Evolutionary conservation across 208 protist species (phyloP).

Genomic region (Herpetomonas tarakana): DNA sequence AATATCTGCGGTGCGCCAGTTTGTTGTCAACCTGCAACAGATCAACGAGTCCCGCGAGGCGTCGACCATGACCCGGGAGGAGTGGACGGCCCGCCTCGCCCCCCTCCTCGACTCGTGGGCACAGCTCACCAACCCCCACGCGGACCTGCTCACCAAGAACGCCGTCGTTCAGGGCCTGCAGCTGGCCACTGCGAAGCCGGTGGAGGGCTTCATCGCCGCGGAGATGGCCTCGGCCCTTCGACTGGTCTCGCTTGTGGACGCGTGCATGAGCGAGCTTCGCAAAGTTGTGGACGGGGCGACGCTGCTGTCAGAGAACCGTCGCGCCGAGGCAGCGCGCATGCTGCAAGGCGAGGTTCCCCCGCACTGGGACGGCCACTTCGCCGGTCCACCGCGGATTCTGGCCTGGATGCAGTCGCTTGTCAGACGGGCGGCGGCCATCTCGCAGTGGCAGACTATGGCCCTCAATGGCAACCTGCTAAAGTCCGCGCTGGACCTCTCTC

Average conservation of each 20-base stretch:
- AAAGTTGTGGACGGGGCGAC: slow-evolving; percentile 87
- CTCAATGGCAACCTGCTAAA: slow-evolving; percentile 65
- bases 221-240: slow-evolving; percentile 72
- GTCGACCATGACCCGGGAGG: slow-evolving; percentile 76
- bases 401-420: slow-evolving; percentile 91
- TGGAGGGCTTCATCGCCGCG: slow-evolving; percentile 89
- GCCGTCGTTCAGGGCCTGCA: slow-evolving; percentile 12
- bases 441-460: slow-evolving; percentile 55
- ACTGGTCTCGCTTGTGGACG: slow-evolving; percentile 79
- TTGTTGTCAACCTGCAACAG: slow-evolving; percentile 83
- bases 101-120: slow-evolving; percentile 89
- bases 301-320: slow-evolving; percentile 82
- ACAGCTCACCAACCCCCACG: slow-evolving; percentile 59
- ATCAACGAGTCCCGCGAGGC: slow-evolving; percentile 68
- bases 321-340: slow-evolving; percentile 74
- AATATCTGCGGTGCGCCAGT: slow-evolving; percentile 44
- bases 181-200: slow-evolving; percentile 44
- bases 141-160: slow-evolving; percentile 43
- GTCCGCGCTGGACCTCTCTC: slow-evolving; percentile 66
- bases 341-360: slow-evolving; percentile 82
- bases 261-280: slow-evolving; percentile 68
- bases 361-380: slow-evolving; percentile 88
- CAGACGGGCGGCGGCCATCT: slow-evolving; percentile 66
- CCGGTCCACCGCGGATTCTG: slow-evolving; percentile 64
- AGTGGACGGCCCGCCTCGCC: slow-evolving; percentile 75